These are phyloP conservation scores for Vitis hybrid DNA, from an alignment of 177 flowering plant genomes.

Conservation along the genomic window DNA sequence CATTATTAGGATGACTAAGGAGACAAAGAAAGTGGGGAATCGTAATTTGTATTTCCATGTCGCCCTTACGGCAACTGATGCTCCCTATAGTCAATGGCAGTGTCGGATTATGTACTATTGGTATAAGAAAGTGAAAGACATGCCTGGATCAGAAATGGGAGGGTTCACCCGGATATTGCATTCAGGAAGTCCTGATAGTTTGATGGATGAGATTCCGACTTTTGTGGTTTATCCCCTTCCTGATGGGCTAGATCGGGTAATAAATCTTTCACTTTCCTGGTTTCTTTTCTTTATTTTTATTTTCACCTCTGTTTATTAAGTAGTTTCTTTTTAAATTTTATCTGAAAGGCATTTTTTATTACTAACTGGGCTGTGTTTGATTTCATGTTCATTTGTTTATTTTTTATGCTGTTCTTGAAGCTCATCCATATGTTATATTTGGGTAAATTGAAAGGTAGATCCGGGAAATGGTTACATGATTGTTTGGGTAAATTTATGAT, in stretches of 20 bases:
- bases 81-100: conserved; percentile 93
- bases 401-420: too few species aligned
- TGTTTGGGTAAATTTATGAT: too few species aligned
- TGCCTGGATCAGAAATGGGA: conserved; percentile 97
- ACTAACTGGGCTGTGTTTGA: too few species aligned
- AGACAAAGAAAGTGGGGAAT: conserved; percentile 25
- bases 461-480: too few species aligned
- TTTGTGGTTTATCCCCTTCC: conserved; percentile 94
- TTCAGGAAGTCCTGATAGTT: conserved; percentile 75
- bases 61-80: conserved; percentile 86
- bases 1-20: conserved; percentile 56
- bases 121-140: conserved; percentile 81
- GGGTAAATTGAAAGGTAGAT: too few species aligned
- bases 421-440: too few species aligned
- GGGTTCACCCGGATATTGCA: conserved; percentile 93
- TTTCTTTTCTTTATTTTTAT: not conserved
- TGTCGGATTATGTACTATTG: conserved; percentile 97
- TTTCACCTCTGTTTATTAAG: not conserved
- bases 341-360: too few species aligned
- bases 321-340: too few species aligned
- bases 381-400: too few species aligned
- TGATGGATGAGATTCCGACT: conserved; percentile 96
- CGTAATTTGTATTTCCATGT: conserved; percentile 59
- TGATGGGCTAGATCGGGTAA: conserved; percentile 74
- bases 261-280: conserved; percentile 4